Conservation (phyloP, 208 protist genomes). For the Trypanosoma rangeli region DNA sequence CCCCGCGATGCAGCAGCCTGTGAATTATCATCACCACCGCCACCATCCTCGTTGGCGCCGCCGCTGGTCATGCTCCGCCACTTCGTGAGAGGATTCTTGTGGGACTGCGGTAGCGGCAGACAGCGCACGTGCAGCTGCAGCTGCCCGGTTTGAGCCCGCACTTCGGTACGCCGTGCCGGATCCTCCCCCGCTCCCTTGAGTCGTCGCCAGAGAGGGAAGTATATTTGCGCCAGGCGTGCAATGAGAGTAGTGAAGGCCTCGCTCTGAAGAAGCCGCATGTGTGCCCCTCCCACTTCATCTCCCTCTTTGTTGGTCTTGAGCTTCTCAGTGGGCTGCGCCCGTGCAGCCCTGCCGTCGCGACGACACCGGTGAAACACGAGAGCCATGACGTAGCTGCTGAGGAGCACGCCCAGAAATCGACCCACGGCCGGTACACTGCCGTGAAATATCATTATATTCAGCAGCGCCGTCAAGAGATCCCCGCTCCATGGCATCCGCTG, state of each 20-base stretch:
- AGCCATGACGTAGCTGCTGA: conserved; percentile 10
- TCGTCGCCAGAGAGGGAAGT: conserved; percentile 19
- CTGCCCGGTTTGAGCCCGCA: background rate
- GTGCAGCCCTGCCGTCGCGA: background rate
- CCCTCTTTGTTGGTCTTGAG: background rate
- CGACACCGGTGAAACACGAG: background rate
- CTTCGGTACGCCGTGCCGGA: background rate
- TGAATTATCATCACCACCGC: background rate
- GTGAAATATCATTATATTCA: conserved; percentile 16
- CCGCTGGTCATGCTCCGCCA: background rate
- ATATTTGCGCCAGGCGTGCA: conserved; percentile 11
- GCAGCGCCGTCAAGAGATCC: conserved; percentile 13
- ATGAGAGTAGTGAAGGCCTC: conserved; percentile 4
- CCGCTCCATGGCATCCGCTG: conserved; percentile 2
- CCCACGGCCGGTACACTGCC: conserved; percentile 20
- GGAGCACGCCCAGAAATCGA: conserved; percentile 16
- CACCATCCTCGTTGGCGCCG: too few relatives aligned
- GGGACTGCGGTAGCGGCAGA: conserved; percentile 5
- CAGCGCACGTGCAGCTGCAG: conserved; percentile 9
- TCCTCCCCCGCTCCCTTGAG: background rate
- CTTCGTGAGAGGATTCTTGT: background rate
- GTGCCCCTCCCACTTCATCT: background rate
- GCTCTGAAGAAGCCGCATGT: conserved; percentile 3
- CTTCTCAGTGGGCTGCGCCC: background rate
- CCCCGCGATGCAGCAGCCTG: background rate